A percentile compares a stretch with the other conserved stretches of the same genome.
These are phyloP conservation scores for Apiotrichum mycotoxinovorans DNA, from an alignment of 1,284 basidiomycete genomes.

Conservation along the genomic window DNA sequence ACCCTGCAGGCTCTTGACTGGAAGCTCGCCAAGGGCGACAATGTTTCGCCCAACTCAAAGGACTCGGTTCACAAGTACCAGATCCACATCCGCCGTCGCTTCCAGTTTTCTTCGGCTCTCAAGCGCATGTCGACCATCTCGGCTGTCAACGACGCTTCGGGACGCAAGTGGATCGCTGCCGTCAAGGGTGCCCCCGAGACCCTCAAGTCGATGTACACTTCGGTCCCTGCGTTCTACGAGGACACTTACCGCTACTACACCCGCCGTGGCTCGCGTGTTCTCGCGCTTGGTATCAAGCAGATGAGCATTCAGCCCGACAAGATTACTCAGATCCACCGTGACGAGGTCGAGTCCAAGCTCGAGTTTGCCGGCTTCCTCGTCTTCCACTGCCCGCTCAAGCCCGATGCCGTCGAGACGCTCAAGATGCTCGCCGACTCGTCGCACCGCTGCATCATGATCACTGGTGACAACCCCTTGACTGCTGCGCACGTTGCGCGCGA, in stretches of 20 bases:
- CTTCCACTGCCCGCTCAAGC: constrained; percentile 92
- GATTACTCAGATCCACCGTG: constrained; percentile 77
- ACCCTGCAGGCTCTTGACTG: constrained; percentile 89
- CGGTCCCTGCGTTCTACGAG: constrained; percentile 75
- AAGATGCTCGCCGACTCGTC: constrained; percentile 92
- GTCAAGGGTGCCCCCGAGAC: constrained; percentile 96
- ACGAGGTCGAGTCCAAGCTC: constrained; percentile 71
- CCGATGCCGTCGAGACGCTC: constrained; percentile 81
- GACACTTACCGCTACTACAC: constrained; percentile 92
- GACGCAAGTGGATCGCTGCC: constrained; percentile 53
- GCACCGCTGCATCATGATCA: constrained; percentile 97
- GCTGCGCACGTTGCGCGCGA: constrained; percentile 89
- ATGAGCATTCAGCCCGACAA: constrained; percentile 68
- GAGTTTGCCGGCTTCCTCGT: constrained; percentile 87
- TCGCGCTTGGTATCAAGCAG: constrained; percentile 82
- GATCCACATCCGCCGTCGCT: constrained; percentile 76
- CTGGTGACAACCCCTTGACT: constrained; percentile 92
- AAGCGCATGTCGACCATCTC: constrained; percentile 94
- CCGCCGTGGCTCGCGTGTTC: constrained; percentile 80
- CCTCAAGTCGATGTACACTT: constrained; percentile 75
- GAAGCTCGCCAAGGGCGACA: constrained; percentile 75
- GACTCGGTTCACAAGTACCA: constrained; percentile 60
- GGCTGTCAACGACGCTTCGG: constrained; percentile 54
- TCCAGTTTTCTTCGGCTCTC: constrained; percentile 91
- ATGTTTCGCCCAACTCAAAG: constrained; percentile 60